phyloP scores from a whole-genome alignment of 1,284 basidiomycete species.

The Schizophyllum commune region DNA sequence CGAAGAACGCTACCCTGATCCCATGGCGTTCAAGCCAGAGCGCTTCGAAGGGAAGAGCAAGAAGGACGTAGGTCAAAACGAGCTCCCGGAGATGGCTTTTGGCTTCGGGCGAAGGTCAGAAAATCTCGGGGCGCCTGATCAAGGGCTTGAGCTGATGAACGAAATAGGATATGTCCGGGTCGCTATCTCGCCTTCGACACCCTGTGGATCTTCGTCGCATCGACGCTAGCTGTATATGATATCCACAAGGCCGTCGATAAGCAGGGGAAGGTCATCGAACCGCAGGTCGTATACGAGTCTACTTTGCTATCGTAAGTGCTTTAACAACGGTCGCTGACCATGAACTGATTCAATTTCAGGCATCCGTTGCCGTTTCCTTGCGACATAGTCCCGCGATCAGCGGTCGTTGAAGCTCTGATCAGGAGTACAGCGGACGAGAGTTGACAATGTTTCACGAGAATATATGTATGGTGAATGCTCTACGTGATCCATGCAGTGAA shows the following conservation, averaged over 20 bases:
- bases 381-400: conserved; percentile 31
- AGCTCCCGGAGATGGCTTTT: conserved; percentile 28
- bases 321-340: background rate
- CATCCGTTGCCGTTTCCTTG: conserved; percentile 37
- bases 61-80: conserved; percentile 10
- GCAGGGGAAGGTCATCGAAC: conserved; percentile 33
- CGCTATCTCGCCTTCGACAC: conserved; percentile 37
- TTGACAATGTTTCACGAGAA: background rate
- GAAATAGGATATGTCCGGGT: conserved; percentile 36
- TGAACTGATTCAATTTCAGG: conserved; percentile 6
- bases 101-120: conserved; percentile 35
- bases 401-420: conserved; percentile 21
- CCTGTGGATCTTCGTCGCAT: conserved; percentile 40
- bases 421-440: conserved; percentile 18
- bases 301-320: conserved; percentile 33
- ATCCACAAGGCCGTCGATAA: conserved; percentile 32
- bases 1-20: conserved; percentile 25
- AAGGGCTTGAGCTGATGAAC: background rate
- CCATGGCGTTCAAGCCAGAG: conserved; percentile 24
- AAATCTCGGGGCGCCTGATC: background rate
- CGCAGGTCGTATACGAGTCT: conserved; percentile 32
- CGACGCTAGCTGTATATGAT: conserved; percentile 34
- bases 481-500: background rate
- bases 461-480: background rate
- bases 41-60: conserved; percentile 15